phyloP scores from a whole-genome alignment of 129 eudicot genomes.

The Tagetes patula region DNA sequence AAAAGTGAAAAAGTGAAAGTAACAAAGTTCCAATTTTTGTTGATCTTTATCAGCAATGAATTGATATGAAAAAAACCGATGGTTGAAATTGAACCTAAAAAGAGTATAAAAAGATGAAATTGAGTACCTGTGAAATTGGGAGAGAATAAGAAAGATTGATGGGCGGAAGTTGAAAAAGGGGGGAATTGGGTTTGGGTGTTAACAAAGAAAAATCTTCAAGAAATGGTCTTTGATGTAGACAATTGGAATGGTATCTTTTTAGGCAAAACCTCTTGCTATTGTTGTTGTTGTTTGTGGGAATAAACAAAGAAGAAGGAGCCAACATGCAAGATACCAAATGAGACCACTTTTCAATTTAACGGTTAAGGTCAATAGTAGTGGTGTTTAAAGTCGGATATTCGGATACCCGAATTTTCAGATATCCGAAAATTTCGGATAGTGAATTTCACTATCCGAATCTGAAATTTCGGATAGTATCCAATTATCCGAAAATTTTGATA shows the following conservation, averaged over 20 bases:
- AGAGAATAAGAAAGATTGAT: slow-evolving; percentile 27
- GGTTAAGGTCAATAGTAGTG: too few relatives aligned
- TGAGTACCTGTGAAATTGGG: slow-evolving; percentile 25
- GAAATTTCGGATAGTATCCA: too few relatives aligned
- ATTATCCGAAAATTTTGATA: too few relatives aligned
- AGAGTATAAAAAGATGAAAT: slow-evolving; percentile 8
- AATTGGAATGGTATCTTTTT: slow-evolving; percentile 5
- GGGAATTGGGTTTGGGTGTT: slow-evolving; percentile 34
- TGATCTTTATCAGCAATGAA: slow-evolving; percentile 9
- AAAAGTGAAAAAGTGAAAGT: neutral
- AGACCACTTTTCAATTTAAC: neutral
- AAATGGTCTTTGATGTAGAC: slow-evolving; percentile 19
- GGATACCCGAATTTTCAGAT: too few relatives aligned
- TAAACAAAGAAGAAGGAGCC: slow-evolving; percentile 11
- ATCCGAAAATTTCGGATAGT: too few relatives aligned
- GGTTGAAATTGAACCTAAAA: neutral
- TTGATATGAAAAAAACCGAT: neutral
- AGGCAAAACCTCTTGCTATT: neutral
- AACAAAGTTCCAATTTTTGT: neutral
- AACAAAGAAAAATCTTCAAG: neutral
- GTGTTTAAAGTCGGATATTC: too few relatives aligned
- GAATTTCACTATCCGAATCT: too few relatives aligned
- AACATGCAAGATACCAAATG: neutral
- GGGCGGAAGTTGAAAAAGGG: slow-evolving; percentile 30
- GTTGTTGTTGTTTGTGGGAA: neutral